Base-by-base conservation (phyloP, 164 flowering plant genomes). In the Macadamia tetraphylla region DNA sequence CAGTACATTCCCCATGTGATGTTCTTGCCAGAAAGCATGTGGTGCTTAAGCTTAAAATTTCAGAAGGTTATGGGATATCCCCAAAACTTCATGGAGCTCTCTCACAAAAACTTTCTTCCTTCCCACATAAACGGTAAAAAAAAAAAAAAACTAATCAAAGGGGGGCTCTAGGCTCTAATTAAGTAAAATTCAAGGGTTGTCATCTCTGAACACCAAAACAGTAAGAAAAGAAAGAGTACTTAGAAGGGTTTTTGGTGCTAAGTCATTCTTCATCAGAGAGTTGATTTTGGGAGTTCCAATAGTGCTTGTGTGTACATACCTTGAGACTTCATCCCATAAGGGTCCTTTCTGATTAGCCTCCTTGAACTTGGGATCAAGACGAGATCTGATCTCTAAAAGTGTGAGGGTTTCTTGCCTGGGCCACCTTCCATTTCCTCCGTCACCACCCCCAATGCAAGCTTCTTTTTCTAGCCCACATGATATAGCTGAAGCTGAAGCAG, bases 271-370 rank as follows among this genome's bases (percentile, higher is more conserved):
- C 35, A 3, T 58, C 57, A 62, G 1, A 29, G 46, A n/a, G 40
- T 13, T 52, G 29, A 66, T 15, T 6, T 11, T 17, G 23, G 32
- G 52, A 30, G 48, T 12, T 23, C 23, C 23, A 23, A 23, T 23
- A 23, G 23, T 23, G 23, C 23, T 23, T 23, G 23, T 23, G 29
- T 44, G 9, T n/a, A 12, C n/a, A 46, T 74, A 92, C 98, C 98
- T 92, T 52, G 98, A 87, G 68, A 94, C 88, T 77, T 94, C 98
- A 75, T 94, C 96, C 98, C 98, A 94, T 58, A 94, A 67, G 46
- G 96, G 96, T 51, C 98, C 98, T 68, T 94, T 94, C 65, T 94
- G 98, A 74, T 87, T 94, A 62, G 97, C 95, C 59, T 94, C 98
- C 65, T 88, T 90, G 79, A 94, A 94, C 81, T 85, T 94, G 62